A percentile compares a stretch with the other conserved stretches of the same genome.
These are phyloP conservation scores for Aegilops sharonensis DNA, from an alignment of 176 grass and related monocot species.

Conservation along the genomic window DNA sequence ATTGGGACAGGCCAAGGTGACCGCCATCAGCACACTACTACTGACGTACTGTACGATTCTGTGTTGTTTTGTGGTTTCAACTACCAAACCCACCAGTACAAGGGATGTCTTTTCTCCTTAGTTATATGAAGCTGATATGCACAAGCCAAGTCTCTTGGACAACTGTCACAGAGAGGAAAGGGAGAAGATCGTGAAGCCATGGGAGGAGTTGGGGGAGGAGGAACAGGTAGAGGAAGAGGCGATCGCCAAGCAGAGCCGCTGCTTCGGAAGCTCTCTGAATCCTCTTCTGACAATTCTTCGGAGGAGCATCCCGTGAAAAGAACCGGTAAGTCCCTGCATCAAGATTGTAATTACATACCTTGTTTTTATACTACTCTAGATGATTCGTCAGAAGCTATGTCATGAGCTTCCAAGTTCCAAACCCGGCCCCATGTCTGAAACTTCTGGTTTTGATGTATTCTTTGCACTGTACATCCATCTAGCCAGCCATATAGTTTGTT, in stretches of 20 bases:
- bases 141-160: not conserved
- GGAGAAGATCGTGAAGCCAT: not conserved
- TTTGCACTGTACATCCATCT: too few relatives aligned
- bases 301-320: constrained; percentile 24
- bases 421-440: not conserved
- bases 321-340: constrained; percentile 20
- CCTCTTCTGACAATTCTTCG: not conserved
- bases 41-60: not conserved
- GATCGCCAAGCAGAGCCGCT: not conserved
- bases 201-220: not conserved
- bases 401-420: not conserved
- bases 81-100: not conserved
- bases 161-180: not conserved
- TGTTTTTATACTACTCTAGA: too few relatives aligned
- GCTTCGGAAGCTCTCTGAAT: constrained; percentile 21
- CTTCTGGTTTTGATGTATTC: not conserved
- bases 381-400: not conserved
- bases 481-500: too few relatives aligned
- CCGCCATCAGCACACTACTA: too few relatives aligned
- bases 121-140: not conserved
- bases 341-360: too few relatives aligned
- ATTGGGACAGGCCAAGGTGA: not conserved
- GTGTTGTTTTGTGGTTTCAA: not conserved
- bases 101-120: not conserved
- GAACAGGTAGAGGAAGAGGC: not conserved